phyloP scores from a whole-genome alignment of 192 early-diverging fungal species.

The Entomortierella chlamydospora region DNA sequence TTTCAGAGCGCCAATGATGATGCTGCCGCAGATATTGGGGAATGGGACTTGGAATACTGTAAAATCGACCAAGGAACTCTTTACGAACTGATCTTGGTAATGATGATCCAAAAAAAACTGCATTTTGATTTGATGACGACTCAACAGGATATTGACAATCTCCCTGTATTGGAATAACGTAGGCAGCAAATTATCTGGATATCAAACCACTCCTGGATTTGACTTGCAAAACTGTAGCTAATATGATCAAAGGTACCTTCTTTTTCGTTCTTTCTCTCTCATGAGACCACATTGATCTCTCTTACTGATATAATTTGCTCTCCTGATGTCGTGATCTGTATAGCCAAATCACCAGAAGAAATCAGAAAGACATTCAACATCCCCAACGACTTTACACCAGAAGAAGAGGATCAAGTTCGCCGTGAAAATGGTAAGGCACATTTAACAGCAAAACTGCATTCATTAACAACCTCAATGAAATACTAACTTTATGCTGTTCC shows the following conservation, averaged over 20 bases:
- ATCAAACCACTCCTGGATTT: slow-evolving; percentile 97
- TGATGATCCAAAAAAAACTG: not conserved
- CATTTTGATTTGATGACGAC: too few relatives aligned
- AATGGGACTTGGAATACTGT: slow-evolving; percentile 92
- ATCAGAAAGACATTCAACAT: slow-evolving; percentile 98
- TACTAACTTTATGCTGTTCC: too few relatives aligned
- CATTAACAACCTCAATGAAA: not conserved
- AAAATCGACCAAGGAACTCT: slow-evolving; percentile 94
- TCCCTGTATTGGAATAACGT: not conserved
- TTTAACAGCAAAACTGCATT: not conserved
- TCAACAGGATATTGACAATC: not conserved
- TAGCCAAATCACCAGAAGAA: slow-evolving; percentile 86
- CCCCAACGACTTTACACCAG: slow-evolving; percentile 93
- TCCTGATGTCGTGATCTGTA: not conserved
- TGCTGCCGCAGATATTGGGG: slow-evolving; percentile 82
- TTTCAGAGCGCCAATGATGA: slow-evolving; percentile 68
- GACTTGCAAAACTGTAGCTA: slow-evolving; percentile 98
- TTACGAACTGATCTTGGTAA: slow-evolving; percentile 88
- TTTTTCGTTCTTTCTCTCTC: not conserved
- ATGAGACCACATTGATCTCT: not conserved
- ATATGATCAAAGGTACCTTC: slow-evolving; percentile 88
- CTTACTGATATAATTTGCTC: not conserved
- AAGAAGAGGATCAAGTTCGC: slow-evolving; percentile 94
- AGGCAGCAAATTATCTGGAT: slow-evolving; percentile 92
- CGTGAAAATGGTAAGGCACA: slow-evolving; percentile 72